Conservation (phyloP, 2,329 filamentous ascomycete species). For the Pseudogymnoascus sp. region DNA sequence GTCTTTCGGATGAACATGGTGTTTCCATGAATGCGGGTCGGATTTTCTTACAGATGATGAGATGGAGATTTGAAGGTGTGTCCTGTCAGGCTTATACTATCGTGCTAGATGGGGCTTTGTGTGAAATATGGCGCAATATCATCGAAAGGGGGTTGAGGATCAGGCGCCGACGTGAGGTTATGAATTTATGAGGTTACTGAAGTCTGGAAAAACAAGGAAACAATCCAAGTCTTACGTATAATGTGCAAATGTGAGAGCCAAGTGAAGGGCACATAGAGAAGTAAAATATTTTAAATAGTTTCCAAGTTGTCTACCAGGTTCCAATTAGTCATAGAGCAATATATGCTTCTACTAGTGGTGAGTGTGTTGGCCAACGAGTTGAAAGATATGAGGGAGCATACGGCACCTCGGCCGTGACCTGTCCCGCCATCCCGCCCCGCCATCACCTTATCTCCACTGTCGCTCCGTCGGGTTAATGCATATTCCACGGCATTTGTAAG, state of each 20-base stretch:
- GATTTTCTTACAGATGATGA: not conserved
- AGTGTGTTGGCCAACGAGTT: not conserved
- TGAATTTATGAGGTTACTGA: not conserved
- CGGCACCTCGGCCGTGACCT: not conserved
- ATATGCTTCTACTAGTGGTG: not conserved
- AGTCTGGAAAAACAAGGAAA: not conserved
- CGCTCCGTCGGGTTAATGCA: not conserved
- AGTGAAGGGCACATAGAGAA: not conserved
- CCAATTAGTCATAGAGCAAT: not conserved
- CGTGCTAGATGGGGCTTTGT: not conserved
- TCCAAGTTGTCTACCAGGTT: not conserved
- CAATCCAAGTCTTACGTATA: not conserved
- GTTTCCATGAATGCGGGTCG: not conserved
- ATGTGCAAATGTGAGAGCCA: not conserved
- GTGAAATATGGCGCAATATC: not conserved
- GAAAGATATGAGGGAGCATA: not conserved
- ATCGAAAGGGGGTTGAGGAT: not conserved
- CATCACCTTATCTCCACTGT: not conserved
- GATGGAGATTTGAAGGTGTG: not conserved
- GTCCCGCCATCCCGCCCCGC: not conserved
- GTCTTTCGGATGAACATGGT: not conserved
- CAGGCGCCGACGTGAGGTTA: not conserved
- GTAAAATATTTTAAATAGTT: no score
- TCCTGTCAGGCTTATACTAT: not conserved
- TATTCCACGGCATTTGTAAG: not conserved